A percentile compares a stretch with the other conserved stretches of the same genome.
Conservation (phyloP, 2,329 filamentous ascomycete genomes). For the Fusarium zealandicum region DNA sequence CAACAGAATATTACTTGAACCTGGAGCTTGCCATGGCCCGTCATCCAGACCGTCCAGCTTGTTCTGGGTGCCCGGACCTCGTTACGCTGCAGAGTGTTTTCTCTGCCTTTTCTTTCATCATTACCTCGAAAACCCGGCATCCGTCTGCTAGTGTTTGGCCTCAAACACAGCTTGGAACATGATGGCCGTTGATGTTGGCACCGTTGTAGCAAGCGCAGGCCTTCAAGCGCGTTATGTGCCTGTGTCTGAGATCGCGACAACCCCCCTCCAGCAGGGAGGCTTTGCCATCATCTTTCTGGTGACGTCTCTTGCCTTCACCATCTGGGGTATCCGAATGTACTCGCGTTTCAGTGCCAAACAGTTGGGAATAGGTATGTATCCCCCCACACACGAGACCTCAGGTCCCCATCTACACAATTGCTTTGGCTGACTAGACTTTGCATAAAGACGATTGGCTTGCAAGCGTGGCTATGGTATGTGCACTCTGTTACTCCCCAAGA, state of each 20-base stretch:
- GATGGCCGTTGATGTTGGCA: background rate
- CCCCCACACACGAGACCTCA: background rate
- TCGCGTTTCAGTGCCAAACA: slow-evolving; percentile 29
- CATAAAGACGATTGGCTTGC: slow-evolving; percentile 29
- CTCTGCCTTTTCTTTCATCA: too few species aligned
- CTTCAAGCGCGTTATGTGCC: slow-evolving; percentile 21
- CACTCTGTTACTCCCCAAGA: fast-evolving
- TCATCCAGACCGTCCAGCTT: too few species aligned
- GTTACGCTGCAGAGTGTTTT: too few species aligned
- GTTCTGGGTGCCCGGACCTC: too few species aligned
- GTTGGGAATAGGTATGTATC: slow-evolving; percentile 25
- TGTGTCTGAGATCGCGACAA: slow-evolving; percentile 22
- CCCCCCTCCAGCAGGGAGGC: slow-evolving; percentile 25
- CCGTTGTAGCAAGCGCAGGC: background rate
- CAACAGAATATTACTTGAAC: too few species aligned
- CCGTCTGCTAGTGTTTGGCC: too few species aligned
- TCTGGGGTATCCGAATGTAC: slow-evolving; percentile 28
- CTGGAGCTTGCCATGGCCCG: too few species aligned
- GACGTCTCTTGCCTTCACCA: slow-evolving; percentile 23
- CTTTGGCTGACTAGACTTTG: background rate
- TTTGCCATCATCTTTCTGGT: slow-evolving; percentile 31
- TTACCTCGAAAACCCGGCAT: too few species aligned
- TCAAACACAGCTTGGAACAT: background rate
- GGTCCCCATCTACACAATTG: background rate
- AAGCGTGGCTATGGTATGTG: slow-evolving; percentile 24